Base-by-base conservation (phyloP, 2,329 filamentous ascomycete species). In the Clathrospora elynae region DNA sequence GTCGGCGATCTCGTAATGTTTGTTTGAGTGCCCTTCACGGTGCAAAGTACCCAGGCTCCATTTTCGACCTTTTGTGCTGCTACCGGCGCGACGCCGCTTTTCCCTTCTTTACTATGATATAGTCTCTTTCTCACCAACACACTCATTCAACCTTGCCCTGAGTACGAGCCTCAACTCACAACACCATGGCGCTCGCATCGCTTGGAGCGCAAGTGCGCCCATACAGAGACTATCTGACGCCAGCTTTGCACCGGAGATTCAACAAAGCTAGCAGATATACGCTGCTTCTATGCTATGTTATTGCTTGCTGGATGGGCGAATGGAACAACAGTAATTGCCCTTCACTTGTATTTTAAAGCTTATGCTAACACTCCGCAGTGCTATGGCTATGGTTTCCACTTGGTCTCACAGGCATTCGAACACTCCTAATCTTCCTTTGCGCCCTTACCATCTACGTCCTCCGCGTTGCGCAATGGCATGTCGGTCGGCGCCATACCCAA, bases 221-320 rank as follows among this genome's bases (percentile, higher is more conserved):
- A 69, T 95, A 96, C 73, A 87, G 90, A 77, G 89, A 96, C 74
- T 95, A 95, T 70, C 75, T 96, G 57, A 95, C 92, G 49, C 91
- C 92, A 35, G 85, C 87, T 37, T 77, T 96, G 53, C 92, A 97
- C 71, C 81, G 88, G 61, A 83, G 90, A 61, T 97, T 96, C 72
- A 86, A 87, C 34, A 85, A 84, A 51, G 90, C 89, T 9, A 86
- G 87, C 33, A 78, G 81, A 10, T 75, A 88, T 51, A 77, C 90
- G 10, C 73, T 93, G 7, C 72, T 78, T 33, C 76, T 90, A 42
- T 89, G 88, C 64, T 95, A 93, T 68, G 40, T 81, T 24, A 82
- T 89, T 64, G 81, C 90, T 34, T 72, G 93, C 38, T 68, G 84
- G 42, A 78, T 95, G 53, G 84, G 86, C 12, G 77, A 79, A 76